These are phyloP conservation scores for Lasiodiplodia citricola DNA, from an alignment of 2,329 filamentous ascomycete genomes.

Conservation along the genomic window DNA sequence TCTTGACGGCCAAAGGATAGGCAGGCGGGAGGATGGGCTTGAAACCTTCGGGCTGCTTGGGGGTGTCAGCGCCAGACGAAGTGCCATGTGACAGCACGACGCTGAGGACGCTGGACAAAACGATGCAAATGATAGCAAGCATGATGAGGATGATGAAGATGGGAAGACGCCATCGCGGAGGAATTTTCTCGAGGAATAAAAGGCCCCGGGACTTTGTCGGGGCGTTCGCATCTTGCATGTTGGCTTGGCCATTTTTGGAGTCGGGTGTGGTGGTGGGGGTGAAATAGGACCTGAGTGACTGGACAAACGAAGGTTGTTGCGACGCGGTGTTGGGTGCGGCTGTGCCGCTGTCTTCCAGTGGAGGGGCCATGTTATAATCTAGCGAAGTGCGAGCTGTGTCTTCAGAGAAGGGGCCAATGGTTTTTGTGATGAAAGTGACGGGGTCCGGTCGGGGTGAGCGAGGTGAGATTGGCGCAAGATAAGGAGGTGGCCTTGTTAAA, in stretches of 20 bases:
- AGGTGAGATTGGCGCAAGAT: neutral
- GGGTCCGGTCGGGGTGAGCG: neutral
- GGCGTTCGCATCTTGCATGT: no score
- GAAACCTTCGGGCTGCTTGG: constrained; percentile 25
- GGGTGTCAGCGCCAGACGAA: neutral
- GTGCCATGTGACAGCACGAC: constrained; percentile 13
- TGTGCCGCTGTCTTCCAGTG: neutral
- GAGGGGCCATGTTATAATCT: constrained; percentile 1
- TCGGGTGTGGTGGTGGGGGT: neutral
- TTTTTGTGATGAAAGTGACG: neutral
- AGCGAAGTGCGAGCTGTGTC: no score
- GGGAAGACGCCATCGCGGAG: constrained; percentile 16
- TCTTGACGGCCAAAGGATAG: constrained; percentile 51
- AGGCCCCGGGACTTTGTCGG: neutral
- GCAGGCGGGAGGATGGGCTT: constrained; percentile 46
- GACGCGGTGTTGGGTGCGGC: neutral
- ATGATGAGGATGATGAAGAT: constrained; percentile 9
- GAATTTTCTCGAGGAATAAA: neutral
- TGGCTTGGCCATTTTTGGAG: neutral
- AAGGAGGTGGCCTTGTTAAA: neutral
- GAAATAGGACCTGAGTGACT: neutral
- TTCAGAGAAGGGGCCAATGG: neutral
- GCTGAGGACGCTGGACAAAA: constrained; percentile 18
- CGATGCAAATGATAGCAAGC: constrained; percentile 16
- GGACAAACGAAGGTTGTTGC: neutral